Evolutionary conservation across 2,329 filamentous ascomycete species (phyloP).

Genomic region (Dothistroma pini): DNA sequence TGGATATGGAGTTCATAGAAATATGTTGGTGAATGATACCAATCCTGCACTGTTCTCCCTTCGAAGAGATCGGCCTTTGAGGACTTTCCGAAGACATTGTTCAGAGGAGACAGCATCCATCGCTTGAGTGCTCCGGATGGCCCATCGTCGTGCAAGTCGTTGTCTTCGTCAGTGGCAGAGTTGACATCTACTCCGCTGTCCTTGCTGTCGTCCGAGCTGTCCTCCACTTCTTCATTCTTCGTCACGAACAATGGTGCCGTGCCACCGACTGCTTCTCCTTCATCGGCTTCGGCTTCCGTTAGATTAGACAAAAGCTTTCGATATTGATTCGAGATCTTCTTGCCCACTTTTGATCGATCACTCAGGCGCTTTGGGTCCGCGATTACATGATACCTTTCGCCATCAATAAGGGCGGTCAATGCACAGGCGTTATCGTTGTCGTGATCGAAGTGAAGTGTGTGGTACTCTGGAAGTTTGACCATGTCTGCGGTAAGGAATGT

Average conservation of each 20-base stretch:
- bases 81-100: slow-evolving; percentile 12
- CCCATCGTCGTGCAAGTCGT: slow-evolving; percentile 18
- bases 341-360: slow-evolving; percentile 19
- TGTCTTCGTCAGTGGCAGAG: slow-evolving; percentile 13
- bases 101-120: slow-evolving; percentile 33
- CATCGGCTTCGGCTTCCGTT: slow-evolving; percentile 17
- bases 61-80: slow-evolving; percentile 7
- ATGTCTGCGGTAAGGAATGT: slow-evolving; percentile 10
- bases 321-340: slow-evolving; percentile 24
- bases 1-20: slow-evolving; percentile 30
- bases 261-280: slow-evolving; percentile 7
- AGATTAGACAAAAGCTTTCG: slow-evolving; percentile 24
- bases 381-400: slow-evolving; percentile 34
- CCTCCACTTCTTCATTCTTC: slow-evolving; percentile 21
- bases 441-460: slow-evolving; percentile 34
- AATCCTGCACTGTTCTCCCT: slow-evolving; percentile 28
- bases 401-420: slow-evolving; percentile 31
- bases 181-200: slow-evolving; percentile 32
- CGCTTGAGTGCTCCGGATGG: slow-evolving; percentile 26
- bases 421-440: slow-evolving; percentile 33
- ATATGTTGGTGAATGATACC: slow-evolving; percentile 31
- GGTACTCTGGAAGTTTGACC: slow-evolving; percentile 24
- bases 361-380: slow-evolving; percentile 27
- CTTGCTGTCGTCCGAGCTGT: slow-evolving; percentile 14
- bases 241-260: slow-evolving; percentile 21